A percentile compares a stretch with the other conserved stretches of the same genome.
These are phyloP conservation scores for Candida mesenterica DNA, from an alignment of 1,139 yeast genomes.

Conservation along the genomic window DNA sequence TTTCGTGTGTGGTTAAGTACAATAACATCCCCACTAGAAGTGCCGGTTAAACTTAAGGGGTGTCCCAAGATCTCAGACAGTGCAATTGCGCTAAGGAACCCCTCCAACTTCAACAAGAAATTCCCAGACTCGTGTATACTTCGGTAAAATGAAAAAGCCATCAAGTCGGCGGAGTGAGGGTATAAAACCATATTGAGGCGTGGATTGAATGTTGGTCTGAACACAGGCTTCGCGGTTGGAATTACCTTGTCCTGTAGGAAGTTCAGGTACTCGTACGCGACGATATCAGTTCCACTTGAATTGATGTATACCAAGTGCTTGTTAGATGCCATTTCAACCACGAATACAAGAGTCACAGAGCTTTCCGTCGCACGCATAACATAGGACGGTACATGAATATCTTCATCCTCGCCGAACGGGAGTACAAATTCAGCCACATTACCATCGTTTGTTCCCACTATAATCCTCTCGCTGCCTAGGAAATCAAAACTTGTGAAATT, in stretches of 20 bases:
- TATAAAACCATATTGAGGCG: slow-evolving; percentile 15
- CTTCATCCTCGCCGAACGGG: slow-evolving; percentile 19
- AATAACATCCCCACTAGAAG: slow-evolving; percentile 56
- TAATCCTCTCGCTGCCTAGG: slow-evolving; percentile 45
- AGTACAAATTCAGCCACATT: slow-evolving; percentile 61
- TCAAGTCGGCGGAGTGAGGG: slow-evolving; percentile 22
- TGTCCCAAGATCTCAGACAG: slow-evolving; percentile 45
- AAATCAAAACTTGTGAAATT: slow-evolving; percentile 51
- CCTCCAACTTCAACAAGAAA: slow-evolving; percentile 31
- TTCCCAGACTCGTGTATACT: slow-evolving; percentile 38
- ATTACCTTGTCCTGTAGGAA: slow-evolving; percentile 31
- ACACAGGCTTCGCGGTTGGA: slow-evolving; percentile 17
- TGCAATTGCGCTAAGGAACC: slow-evolving; percentile 27
- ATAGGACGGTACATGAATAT: slow-evolving; percentile 44
- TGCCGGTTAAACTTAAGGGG: slow-evolving; percentile 62
- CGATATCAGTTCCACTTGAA: slow-evolving; percentile 47
- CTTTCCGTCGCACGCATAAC: slow-evolving; percentile 48
- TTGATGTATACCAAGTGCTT: slow-evolving; percentile 40
- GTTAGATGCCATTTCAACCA: slow-evolving; percentile 31
- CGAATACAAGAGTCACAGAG: slow-evolving; percentile 45
- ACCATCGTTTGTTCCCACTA: slow-evolving; percentile 70
- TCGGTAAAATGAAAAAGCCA: slow-evolving; percentile 29
- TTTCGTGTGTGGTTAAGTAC: slow-evolving; percentile 39
- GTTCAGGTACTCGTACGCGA: slow-evolving; percentile 43
- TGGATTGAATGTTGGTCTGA: slow-evolving; percentile 30